These are phyloP conservation scores for Batrachochytrium dendrobatidis DNA, from an alignment of 371 early-diverging fungal species.

Conservation along the genomic window DNA sequence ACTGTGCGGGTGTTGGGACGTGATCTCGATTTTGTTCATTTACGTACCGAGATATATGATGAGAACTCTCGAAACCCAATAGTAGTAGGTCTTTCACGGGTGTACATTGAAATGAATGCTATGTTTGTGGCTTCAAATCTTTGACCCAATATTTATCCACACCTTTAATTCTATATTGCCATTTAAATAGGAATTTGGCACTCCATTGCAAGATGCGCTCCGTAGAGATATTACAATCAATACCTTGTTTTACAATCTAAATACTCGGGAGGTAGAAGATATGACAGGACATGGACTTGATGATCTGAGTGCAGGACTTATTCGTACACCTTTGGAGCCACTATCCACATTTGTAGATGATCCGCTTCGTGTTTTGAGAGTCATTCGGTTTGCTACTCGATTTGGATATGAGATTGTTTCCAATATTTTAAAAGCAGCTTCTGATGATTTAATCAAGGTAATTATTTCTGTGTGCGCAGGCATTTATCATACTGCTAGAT, in stretches of 20 bases:
- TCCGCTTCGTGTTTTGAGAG: conserved; percentile 94
- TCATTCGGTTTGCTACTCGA: conserved; percentile 91
- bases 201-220: conserved; percentile 92
- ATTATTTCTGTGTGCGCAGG: not conserved
- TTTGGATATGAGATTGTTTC: conserved; percentile 75
- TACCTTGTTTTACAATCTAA: conserved; percentile 96
- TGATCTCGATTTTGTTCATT: conserved; percentile 92
- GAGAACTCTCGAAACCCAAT: conserved; percentile 80
- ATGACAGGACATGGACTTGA: conserved; percentile 46
- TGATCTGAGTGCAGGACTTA: conserved; percentile 62
- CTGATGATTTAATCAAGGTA: conserved; percentile 50
- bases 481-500: not conserved
- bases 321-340: conserved; percentile 93
- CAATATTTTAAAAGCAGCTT: conserved; percentile 60
- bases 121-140: not conserved
- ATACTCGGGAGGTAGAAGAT: conserved; percentile 42
- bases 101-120: too few relatives aligned
- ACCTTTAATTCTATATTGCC: not conserved
- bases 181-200: conserved; percentile 70
- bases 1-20: conserved; percentile 75
- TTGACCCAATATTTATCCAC: not conserved
- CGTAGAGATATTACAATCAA: conserved; percentile 99
- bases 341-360: conserved; percentile 94
- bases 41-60: conserved; percentile 89
- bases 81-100: conserved; percentile 17